Evolutionary conservation across 2,329 filamentous ascomycete genomes (phyloP), one percentile per base, ranked within the genome.

Genomic region (Epichloe scottii): DNA sequence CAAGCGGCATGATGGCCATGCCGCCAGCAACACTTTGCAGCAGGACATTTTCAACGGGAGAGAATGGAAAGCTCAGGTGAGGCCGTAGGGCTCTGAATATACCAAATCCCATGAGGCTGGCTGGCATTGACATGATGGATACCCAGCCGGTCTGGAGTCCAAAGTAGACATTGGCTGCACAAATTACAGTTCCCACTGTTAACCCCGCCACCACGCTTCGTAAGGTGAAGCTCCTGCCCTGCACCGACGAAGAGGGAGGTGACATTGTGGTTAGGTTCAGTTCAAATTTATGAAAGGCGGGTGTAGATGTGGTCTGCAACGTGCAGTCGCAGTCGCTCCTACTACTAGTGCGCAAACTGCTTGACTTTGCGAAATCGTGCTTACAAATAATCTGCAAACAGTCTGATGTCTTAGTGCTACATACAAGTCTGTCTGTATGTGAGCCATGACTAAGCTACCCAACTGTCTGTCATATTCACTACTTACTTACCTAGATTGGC

Each of bases 81-180:
- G 78, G 80, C 1, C 85, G 79, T 1, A 96, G 68, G 5, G 84
- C 76, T 61, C 87, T 89, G 75, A 98, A 98, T 59, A 95, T 85
- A 11, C 89, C 91, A 64, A 96, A 97, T 2, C 93, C 91, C 63
- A 98, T 88, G 53, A 98, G 73, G 21, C 89, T 93, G 1, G 89
- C 87, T 0, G 93, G 93, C 89, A 98, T 96, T 15, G 89, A 87
- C 93, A 98, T 97, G 58, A 88, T 87, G 61, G 84, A 80, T 42
- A 80, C 73, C 74, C 74, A 78, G 55, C 74, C 73, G 30, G 88
- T 94, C 70, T 97, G 93, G 34, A 98, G 74, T n/a, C 93, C 93
- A 65, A 98, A 98, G 68, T 97, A 98, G 74, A 94, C 96, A 65
- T 98, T 98, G 49, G 88, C 94, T 66, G 95, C 95, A 63, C 87